These are phyloP conservation scores for Lactarius trivialis DNA, from an alignment of 768 basidiomycete genomes.

Conservation along the genomic window DNA sequence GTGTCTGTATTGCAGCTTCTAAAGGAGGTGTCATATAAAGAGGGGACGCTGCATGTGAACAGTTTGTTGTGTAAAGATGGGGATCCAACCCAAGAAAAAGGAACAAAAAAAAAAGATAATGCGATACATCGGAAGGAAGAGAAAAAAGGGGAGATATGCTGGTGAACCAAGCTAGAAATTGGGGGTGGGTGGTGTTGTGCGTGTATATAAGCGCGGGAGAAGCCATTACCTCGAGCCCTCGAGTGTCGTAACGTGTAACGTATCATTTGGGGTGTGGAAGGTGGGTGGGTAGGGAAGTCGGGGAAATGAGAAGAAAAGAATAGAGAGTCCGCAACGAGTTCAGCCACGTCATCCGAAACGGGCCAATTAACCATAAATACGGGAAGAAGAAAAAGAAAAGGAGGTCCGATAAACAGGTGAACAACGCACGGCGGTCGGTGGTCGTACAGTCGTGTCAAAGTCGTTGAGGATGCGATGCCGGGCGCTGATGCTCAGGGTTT, in stretches of 20 bases:
- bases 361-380: slow-evolving; percentile 21
- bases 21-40: background rate
- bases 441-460: slow-evolving; percentile 20
- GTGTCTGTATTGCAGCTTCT: slow-evolving; percentile 15
- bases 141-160: background rate
- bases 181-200: background rate
- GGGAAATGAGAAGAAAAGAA: background rate
- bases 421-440: background rate
- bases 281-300: background rate
- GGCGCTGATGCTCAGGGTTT: slow-evolving; percentile 2
- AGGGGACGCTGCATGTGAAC: slow-evolving; percentile 1
- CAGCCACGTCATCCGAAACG: slow-evolving; percentile 15
- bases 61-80: slow-evolving; percentile 1
- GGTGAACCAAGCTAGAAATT: slow-evolving; percentile 1
- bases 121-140: slow-evolving; percentile 7
- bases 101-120: slow-evolving; percentile 4
- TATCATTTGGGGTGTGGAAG: background rate
- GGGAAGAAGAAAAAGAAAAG: background rate
- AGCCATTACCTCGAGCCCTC: slow-evolving; percentile 1
- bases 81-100: background rate
- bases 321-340: slow-evolving; percentile 13
- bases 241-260: slow-evolving; percentile 4
- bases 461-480: slow-evolving; percentile 9
- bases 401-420: background rate
- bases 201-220: background rate